A percentile compares a stretch with the other conserved stretches of the same genome.
These are phyloP conservation scores for Pseudonitzschia pungens DNA, from an alignment of 108 stramenopile species.

Conservation along the genomic window DNA sequence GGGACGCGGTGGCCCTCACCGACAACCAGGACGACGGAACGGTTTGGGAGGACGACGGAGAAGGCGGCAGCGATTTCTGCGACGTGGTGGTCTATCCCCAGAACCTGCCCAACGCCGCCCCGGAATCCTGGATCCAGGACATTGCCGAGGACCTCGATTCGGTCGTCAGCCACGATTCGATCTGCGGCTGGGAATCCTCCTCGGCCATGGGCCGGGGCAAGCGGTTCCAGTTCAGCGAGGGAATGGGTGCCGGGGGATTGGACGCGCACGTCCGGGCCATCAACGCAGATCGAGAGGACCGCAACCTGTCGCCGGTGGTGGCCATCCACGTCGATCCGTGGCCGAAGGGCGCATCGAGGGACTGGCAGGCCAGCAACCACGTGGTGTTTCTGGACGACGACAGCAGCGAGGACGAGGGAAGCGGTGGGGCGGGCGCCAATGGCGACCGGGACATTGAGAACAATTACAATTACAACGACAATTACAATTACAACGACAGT, in stretches of 20 bases:
- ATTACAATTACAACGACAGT: neutral
- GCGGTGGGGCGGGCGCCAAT: conserved; percentile 15
- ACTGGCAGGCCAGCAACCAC: conserved; percentile 45
- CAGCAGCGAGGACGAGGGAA: conserved; percentile 41
- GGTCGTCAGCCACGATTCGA: conserved; percentile 73
- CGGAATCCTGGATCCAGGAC: conserved; percentile 69
- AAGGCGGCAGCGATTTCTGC: conserved; percentile 37
- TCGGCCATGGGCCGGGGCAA: conserved; percentile 52
- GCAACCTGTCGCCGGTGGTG: conserved; percentile 49
- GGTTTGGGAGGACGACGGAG: no score
- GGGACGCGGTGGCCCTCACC: conserved; percentile 69
- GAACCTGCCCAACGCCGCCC: conserved; percentile 82
- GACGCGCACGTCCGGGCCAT: conserved; percentile 68
- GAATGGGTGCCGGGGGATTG: conserved; percentile 68
- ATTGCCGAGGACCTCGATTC: conserved; percentile 66
- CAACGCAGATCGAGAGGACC: conserved; percentile 63
- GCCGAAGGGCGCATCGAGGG: conserved; percentile 61
- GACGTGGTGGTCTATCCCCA: conserved; percentile 88
- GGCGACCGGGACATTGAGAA: no score
- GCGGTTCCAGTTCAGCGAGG: conserved; percentile 35
- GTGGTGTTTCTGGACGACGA: conserved; percentile 82
- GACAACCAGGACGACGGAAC: conserved; percentile 14
- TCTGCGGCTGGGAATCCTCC: conserved; percentile 74
- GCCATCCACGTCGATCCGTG: conserved; percentile 76
- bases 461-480: conserved; percentile 10